Conservation (phyloP, 176 grass and related monocot species). For the Avena eriantha region DNA sequence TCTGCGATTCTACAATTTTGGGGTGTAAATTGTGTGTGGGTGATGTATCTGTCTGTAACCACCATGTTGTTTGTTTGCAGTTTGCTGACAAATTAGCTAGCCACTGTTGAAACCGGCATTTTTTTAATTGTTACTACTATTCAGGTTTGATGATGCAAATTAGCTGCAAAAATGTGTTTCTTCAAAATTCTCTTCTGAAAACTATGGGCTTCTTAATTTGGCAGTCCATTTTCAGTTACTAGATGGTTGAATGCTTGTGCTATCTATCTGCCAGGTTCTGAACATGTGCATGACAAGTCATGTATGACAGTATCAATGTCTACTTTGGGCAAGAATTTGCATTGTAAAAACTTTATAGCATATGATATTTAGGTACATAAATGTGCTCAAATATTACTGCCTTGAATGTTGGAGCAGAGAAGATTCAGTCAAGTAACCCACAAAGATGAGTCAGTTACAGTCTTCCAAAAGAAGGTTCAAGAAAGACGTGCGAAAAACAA, state of each 20-base stretch:
- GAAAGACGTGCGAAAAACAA: too few relatives aligned
- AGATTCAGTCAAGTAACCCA: too few relatives aligned
- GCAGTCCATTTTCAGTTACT: not conserved
- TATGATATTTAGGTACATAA: too few relatives aligned
- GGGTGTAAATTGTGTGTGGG: conserved; percentile 50
- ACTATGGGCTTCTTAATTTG: not conserved
- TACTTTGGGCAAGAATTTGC: too few relatives aligned
- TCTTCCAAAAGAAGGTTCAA: too few relatives aligned
- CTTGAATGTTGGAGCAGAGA: too few relatives aligned
- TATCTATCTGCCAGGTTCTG: not conserved
- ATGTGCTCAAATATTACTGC: too few relatives aligned
- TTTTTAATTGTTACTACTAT: not conserved
- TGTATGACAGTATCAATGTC: too few relatives aligned
- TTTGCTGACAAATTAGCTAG: conserved; percentile 25
- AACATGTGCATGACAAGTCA: too few relatives aligned
- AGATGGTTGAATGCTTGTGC: not conserved
- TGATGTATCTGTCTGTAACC: conserved; percentile 22
- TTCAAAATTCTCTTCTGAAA: not conserved
- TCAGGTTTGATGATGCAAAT: conserved; percentile 22
- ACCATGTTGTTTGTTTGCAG: conserved; percentile 30
- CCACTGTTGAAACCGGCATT: not conserved
- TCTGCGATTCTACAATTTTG: conserved; percentile 52
- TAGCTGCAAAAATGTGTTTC: not conserved
- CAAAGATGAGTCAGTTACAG: too few relatives aligned
- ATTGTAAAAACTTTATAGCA: too few relatives aligned